Conservation (phyloP, 257 asterid genomes). For the Echium plantagineum region DNA sequence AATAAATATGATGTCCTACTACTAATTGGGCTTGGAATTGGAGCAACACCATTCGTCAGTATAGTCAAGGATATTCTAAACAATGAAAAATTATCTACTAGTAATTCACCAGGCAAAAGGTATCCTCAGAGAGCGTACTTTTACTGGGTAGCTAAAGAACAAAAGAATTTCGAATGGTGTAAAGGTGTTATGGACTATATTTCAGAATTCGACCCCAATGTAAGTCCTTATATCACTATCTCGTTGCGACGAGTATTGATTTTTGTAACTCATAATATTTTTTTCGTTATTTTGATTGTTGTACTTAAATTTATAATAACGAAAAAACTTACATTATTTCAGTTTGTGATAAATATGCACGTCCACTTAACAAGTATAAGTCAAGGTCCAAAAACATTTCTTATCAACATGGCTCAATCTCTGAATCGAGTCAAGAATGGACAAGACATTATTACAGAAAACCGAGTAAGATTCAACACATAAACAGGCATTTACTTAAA, state of each 20-base stretch:
- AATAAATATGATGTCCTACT: conserved; percentile 69
- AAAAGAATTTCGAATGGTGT: conserved; percentile 92
- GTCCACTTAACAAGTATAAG: conserved; percentile 84
- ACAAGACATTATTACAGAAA: conserved; percentile 63
- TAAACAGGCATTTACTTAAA: neutral
- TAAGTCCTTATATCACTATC: conserved; percentile 13
- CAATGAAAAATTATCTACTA: conserved; percentile 16
- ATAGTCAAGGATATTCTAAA: conserved; percentile 69
- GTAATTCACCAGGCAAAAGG: conserved; percentile 14
- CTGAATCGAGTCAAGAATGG: conserved; percentile 88
- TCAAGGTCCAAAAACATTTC: conserved; percentile 94
- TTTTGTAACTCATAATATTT: too few relatives aligned
- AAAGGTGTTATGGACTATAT: conserved; percentile 94
- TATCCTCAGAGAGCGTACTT: conserved; percentile 78
- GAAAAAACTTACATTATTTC: conserved; percentile 6
- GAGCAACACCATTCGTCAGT: conserved; percentile 92
- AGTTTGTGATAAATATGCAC: conserved; percentile 85
- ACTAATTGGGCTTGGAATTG: conserved; percentile 81
- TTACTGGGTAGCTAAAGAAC: conserved; percentile 92
- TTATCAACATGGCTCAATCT: conserved; percentile 89
- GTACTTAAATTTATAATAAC: too few relatives aligned
- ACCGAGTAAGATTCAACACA: conserved; percentile 8
- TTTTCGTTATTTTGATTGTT: too few relatives aligned
- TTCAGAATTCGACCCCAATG: conserved; percentile 66
- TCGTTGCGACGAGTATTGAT: too few relatives aligned